These are phyloP conservation scores for Aureobasidium zeae DNA, from an alignment of 2,329 filamentous ascomycete species.

Conservation along the genomic window DNA sequence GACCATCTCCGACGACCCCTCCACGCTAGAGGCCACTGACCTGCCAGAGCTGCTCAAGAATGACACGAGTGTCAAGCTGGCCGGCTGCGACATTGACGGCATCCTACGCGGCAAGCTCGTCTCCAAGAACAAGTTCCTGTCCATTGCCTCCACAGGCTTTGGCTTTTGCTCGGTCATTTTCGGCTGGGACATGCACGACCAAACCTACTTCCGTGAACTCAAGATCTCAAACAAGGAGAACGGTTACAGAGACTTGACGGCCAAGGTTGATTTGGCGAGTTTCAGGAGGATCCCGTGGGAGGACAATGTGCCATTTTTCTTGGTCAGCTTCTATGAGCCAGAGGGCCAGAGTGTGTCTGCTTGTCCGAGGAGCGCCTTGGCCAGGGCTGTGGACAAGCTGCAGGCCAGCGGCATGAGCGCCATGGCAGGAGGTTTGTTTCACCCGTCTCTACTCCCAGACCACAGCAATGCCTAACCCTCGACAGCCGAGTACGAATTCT, in stretches of 20 bases:
- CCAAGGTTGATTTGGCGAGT: conserved; percentile 65
- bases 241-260: conserved; percentile 77
- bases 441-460: neutral
- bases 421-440: conserved; percentile 71
- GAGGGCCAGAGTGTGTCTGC: conserved; percentile 63
- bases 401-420: conserved; percentile 62
- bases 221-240: conserved; percentile 84
- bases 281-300: conserved; percentile 90
- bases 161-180: conserved; percentile 93
- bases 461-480: conserved; percentile 19
- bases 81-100: conserved; percentile 79
- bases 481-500: conserved; percentile 89
- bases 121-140: conserved; percentile 87
- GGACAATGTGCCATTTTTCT: conserved; percentile 72
- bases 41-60: conserved; percentile 58
- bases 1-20: conserved; percentile 28
- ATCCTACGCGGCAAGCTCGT: conserved; percentile 82
- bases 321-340: conserved; percentile 75
- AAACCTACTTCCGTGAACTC: conserved; percentile 78
- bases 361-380: conserved; percentile 69
- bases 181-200: conserved; percentile 95
- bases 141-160: conserved; percentile 69
- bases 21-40: conserved; percentile 50
- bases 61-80: conserved; percentile 77
- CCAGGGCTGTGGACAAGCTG: conserved; percentile 57